A percentile compares a stretch with the other conserved stretches of the same genome.
phyloP scores from a whole-genome alignment of 2,329 filamentous ascomycete genomes.

The Calonectria pseudoreteaudii region DNA sequence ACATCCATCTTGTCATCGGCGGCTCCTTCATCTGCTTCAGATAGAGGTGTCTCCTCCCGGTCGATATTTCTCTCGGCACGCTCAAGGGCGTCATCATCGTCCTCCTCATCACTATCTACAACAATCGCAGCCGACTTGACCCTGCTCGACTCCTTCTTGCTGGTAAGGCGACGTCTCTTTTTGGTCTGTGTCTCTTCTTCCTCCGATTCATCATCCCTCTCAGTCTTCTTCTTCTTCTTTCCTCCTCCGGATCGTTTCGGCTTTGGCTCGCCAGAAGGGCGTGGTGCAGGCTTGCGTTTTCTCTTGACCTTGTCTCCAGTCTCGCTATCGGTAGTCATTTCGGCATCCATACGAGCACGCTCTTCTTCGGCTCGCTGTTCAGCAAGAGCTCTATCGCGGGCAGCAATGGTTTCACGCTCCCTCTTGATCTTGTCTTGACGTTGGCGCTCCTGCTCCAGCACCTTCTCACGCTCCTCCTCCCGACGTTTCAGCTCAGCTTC shows the following conservation, averaged over 20 bases:
- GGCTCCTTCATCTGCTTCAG: conserved; percentile 51
- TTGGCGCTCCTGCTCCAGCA: conserved; percentile 77
- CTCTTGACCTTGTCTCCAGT: conserved; percentile 85
- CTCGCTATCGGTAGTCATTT: conserved; percentile 84
- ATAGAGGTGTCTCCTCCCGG: conserved; percentile 49
- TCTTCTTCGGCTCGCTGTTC: conserved; percentile 65
- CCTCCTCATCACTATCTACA: conserved; percentile 76
- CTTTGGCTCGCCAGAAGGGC: conserved; percentile 55
- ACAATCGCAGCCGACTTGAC: conserved; percentile 90
- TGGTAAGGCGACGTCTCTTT: conserved; percentile 71
- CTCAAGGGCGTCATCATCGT: conserved; percentile 58
- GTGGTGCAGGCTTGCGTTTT: conserved; percentile 71
- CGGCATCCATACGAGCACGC: conserved; percentile 66
- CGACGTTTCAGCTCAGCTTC: conserved; percentile 83
- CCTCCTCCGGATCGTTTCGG: conserved; percentile 49
- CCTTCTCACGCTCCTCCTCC: conserved; percentile 79
- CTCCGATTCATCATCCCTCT: conserved; percentile 55
- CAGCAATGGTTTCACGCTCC: conserved; percentile 84
- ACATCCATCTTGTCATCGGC: conserved; percentile 64
- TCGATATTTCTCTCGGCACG: conserved; percentile 57
- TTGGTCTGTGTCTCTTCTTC: conserved; percentile 63
- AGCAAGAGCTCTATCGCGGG: conserved; percentile 79
- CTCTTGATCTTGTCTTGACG: conserved; percentile 85
- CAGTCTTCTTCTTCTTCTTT: conserved; percentile 57
- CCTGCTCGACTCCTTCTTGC: conserved; percentile 67